These are phyloP conservation scores for Sclerotinia subarctica DNA, from an alignment of 2,329 filamentous ascomycete species.

Conservation along the genomic window DNA sequence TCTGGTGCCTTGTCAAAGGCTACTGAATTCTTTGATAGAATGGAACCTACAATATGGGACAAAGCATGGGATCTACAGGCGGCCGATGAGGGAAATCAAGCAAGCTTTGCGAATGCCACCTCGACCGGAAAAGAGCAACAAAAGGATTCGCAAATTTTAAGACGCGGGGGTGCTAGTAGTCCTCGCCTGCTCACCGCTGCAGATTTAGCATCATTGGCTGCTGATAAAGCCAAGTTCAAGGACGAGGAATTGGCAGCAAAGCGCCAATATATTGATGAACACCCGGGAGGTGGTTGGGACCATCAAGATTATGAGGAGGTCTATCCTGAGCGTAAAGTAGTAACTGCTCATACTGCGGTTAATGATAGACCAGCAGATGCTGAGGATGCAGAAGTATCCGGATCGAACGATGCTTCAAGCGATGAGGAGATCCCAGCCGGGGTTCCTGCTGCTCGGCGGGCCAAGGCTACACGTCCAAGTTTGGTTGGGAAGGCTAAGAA, in stretches of 20 bases:
- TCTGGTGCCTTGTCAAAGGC: no score
- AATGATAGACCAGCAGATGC: no score
- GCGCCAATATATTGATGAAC: neutral
- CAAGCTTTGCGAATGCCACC: no score
- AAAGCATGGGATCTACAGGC: no score
- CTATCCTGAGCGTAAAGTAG: neutral
- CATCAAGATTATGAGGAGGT: neutral
- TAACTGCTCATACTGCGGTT: neutral
- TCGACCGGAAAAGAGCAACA: neutral
- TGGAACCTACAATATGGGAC: no score
- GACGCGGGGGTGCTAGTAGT: rapidly evolving
- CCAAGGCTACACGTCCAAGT: no score
- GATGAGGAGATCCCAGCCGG: neutral
- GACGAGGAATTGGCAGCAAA: neutral
- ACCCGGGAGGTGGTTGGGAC: neutral
- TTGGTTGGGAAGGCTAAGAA: neutral
- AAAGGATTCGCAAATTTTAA: no score
- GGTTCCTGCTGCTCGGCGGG: no score
- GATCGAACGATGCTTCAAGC: neutral
- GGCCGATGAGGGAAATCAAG: no score
- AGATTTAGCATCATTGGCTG: neutral
- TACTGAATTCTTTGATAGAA: no score
- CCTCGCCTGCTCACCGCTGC: neutral
- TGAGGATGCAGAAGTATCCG: neutral
- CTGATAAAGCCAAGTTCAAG: neutral